These are phyloP conservation scores for Phaffomyces thermotolerans DNA, from an alignment of 805 yeast genomes.

Conservation along the genomic window DNA sequence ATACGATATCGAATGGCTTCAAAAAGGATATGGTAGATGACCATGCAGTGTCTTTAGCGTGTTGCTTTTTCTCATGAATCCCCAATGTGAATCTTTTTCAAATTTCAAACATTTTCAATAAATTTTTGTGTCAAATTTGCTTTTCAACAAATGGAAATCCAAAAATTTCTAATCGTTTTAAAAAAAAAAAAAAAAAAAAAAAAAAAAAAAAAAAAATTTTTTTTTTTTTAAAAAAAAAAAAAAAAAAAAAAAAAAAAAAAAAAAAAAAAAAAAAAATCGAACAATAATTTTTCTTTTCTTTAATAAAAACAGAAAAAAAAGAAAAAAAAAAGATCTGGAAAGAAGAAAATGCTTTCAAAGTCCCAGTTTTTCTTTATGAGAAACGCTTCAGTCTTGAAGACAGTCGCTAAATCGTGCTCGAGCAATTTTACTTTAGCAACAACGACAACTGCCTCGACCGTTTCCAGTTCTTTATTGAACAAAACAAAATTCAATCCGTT, in stretches of 20 bases:
- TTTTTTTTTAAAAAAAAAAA: neutral
- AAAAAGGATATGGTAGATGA: constrained; percentile 62
- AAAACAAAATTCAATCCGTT: neutral
- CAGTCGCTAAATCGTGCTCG: constrained; percentile 15
- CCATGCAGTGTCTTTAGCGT: too few relatives aligned
- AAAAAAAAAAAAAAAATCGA: neutral
- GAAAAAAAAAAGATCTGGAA: neutral
- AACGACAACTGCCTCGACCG: neutral
- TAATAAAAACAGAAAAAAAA: too few relatives aligned
- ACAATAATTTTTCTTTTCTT: neutral
- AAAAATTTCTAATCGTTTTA: constrained; percentile 9
- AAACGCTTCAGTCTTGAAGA: constrained; percentile 40
- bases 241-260: neutral
- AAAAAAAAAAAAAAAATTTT: neutral
- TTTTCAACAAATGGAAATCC: constrained; percentile 12
- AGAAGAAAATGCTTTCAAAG: constrained; percentile 29
- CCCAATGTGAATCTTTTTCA: too few relatives aligned
- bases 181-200: neutral
- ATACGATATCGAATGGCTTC: constrained; percentile 67
- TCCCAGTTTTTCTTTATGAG: constrained; percentile 53
- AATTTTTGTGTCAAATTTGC: neutral
- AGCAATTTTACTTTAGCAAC: constrained; percentile 14
- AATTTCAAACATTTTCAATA: neutral
- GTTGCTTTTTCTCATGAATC: too few relatives aligned
- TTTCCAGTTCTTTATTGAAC: neutral